Evolutionary conservation across 2,329 filamentous ascomycete species (phyloP).

Genomic region (Gremmenia infestans): DNA sequence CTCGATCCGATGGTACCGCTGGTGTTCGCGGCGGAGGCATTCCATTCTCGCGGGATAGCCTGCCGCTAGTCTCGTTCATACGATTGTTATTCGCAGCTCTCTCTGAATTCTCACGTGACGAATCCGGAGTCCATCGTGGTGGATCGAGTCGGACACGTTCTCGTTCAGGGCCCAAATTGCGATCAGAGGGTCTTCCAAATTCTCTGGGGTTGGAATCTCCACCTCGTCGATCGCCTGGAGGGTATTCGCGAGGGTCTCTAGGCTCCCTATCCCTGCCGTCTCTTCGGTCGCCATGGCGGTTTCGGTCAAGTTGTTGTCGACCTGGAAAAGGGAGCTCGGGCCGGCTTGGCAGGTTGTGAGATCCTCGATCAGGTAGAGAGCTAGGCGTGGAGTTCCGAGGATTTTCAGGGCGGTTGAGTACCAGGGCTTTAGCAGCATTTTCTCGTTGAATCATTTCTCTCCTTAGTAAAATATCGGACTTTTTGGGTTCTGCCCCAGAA

Average conservation of each 20-base stretch:
- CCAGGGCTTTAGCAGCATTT: constrained; percentile 22
- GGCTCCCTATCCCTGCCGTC: constrained; percentile 21
- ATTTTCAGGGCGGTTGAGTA: constrained; percentile 22
- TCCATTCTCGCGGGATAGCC: constrained; percentile 26
- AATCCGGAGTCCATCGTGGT: constrained; percentile 27
- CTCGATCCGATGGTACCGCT: constrained; percentile 20
- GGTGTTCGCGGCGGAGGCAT: constrained; percentile 28
- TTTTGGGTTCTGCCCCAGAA: constrained; percentile 16
- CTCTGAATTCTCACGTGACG: constrained; percentile 26
- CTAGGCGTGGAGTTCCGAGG: constrained; percentile 11
- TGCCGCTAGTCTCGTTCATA: constrained; percentile 21
- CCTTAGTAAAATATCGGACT: constrained; percentile 24
- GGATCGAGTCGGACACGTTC: constrained; percentile 27
- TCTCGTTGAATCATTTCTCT: constrained; percentile 27
- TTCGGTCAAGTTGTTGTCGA: constrained; percentile 27
- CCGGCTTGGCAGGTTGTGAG: constrained; percentile 27
- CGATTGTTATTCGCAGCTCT: constrained; percentile 20
- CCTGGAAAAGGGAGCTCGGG: constrained; percentile 30
- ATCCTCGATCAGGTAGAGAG: constrained; percentile 17
- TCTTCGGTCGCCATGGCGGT: constrained; percentile 30
- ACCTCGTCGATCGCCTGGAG: constrained; percentile 24
- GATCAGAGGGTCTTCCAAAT: constrained; percentile 23
- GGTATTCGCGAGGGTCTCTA: constrained; percentile 29
- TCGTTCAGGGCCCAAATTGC: constrained; percentile 19
- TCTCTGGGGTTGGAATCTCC: constrained; percentile 24